A percentile compares a stretch with the other conserved stretches of the same genome.
These are phyloP conservation scores for Laguncularia racemosa DNA, from an alignment of 345 rosid species.

Conservation along the genomic window DNA sequence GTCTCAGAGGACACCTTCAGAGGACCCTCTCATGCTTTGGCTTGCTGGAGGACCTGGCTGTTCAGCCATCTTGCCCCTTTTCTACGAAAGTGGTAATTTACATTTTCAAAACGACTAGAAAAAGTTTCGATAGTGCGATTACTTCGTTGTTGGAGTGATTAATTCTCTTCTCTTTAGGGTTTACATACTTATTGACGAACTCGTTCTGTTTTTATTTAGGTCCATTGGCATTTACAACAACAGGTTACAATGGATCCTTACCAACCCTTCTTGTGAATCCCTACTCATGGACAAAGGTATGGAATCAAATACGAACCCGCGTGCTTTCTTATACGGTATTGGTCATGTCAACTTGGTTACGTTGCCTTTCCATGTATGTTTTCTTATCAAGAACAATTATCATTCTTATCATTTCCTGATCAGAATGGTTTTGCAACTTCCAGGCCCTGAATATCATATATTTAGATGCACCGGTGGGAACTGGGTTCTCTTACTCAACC, in stretches of 20 bases:
- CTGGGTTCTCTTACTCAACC: slow-evolving; percentile 15
- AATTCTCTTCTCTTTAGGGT: too few relatives aligned
- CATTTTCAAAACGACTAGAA: background rate
- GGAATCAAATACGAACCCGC: background rate
- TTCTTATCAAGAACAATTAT: too few relatives aligned
- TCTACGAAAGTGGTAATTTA: slow-evolving; percentile 12
- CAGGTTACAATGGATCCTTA: slow-evolving; percentile 11
- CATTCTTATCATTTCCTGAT: background rate
- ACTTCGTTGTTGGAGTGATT: too few relatives aligned
- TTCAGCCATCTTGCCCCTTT: slow-evolving; percentile 8
- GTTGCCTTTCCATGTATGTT: too few relatives aligned
- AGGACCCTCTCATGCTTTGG: slow-evolving; percentile 14
- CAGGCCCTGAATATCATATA: slow-evolving; percentile 6
- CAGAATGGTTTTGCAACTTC: background rate
- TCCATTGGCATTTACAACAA: slow-evolving; percentile 3
- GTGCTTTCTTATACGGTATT: too few relatives aligned
- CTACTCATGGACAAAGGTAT: slow-evolving; percentile 17
- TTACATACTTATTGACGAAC: too few relatives aligned
- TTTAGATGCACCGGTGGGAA: slow-evolving; percentile 11
- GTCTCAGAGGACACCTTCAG: slow-evolving; percentile 8
- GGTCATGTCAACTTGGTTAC: too few relatives aligned
- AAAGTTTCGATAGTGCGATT: too few relatives aligned
- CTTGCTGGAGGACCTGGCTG: slow-evolving; percentile 22
- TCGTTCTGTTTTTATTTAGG: background rate
- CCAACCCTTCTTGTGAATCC: slow-evolving; percentile 10